phyloP scores from a whole-genome alignment of 2,329 filamentous ascomycete species.

The Pseudocercospora musae region DNA sequence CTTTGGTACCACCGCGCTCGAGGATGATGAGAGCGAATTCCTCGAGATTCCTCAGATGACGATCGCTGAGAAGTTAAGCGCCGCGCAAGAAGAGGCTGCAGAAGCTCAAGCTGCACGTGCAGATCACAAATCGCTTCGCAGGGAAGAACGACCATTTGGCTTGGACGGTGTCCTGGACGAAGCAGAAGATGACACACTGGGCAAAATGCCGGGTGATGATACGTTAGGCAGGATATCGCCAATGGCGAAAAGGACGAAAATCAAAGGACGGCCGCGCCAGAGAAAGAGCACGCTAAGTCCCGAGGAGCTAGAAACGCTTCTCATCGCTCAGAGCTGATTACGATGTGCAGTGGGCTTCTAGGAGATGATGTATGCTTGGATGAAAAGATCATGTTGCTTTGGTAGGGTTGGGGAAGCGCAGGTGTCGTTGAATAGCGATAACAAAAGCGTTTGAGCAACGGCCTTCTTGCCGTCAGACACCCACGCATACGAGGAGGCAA shows the following conservation, averaged over 20 bases:
- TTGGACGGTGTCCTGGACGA: constrained; percentile 29
- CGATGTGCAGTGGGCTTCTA: neutral
- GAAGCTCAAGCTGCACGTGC: constrained; percentile 37
- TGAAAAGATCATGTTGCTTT: neutral
- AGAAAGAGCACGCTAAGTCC: constrained; percentile 72
- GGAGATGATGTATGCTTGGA: neutral
- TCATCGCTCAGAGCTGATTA: constrained; percentile 15
- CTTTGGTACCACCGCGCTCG: constrained; percentile 27
- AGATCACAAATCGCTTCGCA: neutral
- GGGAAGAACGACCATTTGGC: constrained; percentile 12
- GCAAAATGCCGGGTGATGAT: constrained; percentile 19
- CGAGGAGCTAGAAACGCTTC: constrained; percentile 66
- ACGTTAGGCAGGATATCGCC: constrained; percentile 40
- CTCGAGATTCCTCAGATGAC: constrained; percentile 34
- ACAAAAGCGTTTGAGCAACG: neutral
- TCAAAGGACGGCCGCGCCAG: constrained; percentile 58
- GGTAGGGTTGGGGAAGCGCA: neutral
- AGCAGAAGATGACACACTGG: constrained; percentile 21
- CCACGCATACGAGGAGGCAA: neutral
- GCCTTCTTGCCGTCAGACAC: neutral
- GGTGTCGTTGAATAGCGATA: neutral
- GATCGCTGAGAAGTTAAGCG: constrained; percentile 47
- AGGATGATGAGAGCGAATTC: constrained; percentile 36
- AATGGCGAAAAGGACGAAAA: constrained; percentile 44
- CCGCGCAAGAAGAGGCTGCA: constrained; percentile 44